phyloP scores from a whole-genome alignment of 2,329 filamentous ascomycete species.

The Lachnellula hyalina region DNA sequence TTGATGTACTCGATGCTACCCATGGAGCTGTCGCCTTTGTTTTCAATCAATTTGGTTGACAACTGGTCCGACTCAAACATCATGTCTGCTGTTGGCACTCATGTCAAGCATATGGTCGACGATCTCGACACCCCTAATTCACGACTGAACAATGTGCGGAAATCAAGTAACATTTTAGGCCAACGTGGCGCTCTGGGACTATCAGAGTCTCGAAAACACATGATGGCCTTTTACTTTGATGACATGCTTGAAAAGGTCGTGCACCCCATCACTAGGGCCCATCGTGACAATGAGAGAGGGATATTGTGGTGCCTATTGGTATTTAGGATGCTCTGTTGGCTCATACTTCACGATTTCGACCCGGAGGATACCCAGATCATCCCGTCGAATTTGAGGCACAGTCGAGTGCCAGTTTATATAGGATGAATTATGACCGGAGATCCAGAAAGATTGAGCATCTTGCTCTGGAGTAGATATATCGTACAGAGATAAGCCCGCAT shows the following conservation, averaged over 20 bases:
- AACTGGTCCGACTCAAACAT: neutral
- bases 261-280: neutral
- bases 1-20: neutral
- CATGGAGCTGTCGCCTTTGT: neutral
- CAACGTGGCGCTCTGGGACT: too few relatives aligned
- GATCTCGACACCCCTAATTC: too few relatives aligned
- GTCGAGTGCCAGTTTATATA: constrained; percentile 50
- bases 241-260: too few relatives aligned
- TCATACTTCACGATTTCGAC: constrained; percentile 51
- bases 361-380: constrained; percentile 46
- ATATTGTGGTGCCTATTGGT: constrained; percentile 47
- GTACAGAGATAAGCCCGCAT: too few relatives aligned
- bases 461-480: too few relatives aligned
- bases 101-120: neutral
- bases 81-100: neutral
- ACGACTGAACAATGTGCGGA: too few relatives aligned
- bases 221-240: too few relatives aligned
- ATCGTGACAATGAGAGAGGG: constrained; percentile 16
- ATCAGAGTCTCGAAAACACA: too few relatives aligned
- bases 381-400: constrained; percentile 48
- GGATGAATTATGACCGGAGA: neutral
- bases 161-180: too few relatives aligned
- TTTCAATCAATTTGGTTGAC: neutral
- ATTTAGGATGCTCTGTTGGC: constrained; percentile 53
- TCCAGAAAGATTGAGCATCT: too few relatives aligned